A percentile compares a stretch with the other conserved stretches of the same genome.
phyloP scores from a whole-genome alignment of 148 eudicot genomes.

The Cornus florida region DNA sequence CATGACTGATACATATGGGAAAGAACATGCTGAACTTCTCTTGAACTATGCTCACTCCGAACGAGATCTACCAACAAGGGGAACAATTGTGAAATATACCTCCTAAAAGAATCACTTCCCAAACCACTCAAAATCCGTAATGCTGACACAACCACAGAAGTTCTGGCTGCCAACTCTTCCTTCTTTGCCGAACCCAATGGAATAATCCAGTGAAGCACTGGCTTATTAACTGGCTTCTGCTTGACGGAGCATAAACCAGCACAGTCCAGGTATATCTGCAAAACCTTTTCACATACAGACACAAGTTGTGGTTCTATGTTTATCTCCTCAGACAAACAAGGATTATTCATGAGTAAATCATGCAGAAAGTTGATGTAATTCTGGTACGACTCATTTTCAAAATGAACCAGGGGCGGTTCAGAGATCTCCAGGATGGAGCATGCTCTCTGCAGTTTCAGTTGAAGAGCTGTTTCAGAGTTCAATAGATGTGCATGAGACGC shows the following conservation, averaged over 20 bases:
- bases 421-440: conserved; percentile 81
- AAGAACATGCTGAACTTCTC: conserved; percentile 53
- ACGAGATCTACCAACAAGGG: conserved; percentile 74
- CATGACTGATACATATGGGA: conserved; percentile 51
- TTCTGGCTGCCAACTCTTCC: conserved; percentile 85
- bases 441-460: conserved; percentile 61
- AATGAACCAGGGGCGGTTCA: conserved; percentile 80
- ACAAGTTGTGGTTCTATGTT: conserved; percentile 55
- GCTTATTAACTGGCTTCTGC: conserved; percentile 30
- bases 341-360: conserved; percentile 44
- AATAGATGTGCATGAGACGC: conserved; percentile 69
- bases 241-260: conserved; percentile 39
- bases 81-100: conserved; percentile 51
- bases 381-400: conserved; percentile 76
- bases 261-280: conserved; percentile 75
- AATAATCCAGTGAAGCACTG: conserved; percentile 57
- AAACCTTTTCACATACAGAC: conserved; percentile 61
- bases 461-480: conserved; percentile 49
- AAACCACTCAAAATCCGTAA: conserved; percentile 55
- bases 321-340: conserved; percentile 48
- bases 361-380: conserved; percentile 66
- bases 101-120: conserved; percentile 51
- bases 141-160: conserved; percentile 63
- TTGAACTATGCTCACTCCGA: conserved; percentile 63
- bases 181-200: conserved; percentile 76